A percentile compares a stretch with the other conserved stretches of the same genome.
Evolutionary conservation across 306 rosid genomes (phyloP).

Genomic region (Oemleria cerasiformis): DNA sequence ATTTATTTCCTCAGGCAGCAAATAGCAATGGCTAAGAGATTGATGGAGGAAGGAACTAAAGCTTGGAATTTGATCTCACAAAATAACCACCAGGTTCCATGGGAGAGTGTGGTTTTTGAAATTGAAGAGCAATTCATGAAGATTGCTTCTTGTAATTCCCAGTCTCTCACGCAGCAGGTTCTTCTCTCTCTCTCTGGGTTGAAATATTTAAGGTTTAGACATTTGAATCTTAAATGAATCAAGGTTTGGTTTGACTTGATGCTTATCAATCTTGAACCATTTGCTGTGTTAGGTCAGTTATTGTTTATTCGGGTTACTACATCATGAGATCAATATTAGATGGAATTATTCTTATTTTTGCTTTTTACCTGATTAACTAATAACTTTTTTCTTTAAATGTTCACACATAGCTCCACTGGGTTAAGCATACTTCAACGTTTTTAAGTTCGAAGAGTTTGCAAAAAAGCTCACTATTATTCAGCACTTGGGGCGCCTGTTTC

Average conservation of each 20-base stretch:
- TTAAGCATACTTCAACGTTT: no score
- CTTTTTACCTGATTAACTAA: no score
- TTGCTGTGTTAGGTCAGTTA: no score
- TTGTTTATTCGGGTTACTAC: no score
- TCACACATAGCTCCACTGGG: no score
- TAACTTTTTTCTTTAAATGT: no score
- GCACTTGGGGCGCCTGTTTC: neutral
- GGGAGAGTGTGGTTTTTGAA: constrained; percentile 65
- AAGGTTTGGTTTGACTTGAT: no score
- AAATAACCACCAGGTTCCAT: constrained; percentile 55
- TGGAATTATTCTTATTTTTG: no score
- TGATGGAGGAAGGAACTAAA: constrained; percentile 76
- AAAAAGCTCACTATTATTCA: no score
- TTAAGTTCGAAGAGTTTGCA: no score
- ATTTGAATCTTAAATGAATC: neutral
- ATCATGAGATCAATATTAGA: no score
- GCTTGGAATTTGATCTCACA: constrained; percentile 77
- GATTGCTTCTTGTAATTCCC: constrained; percentile 65
- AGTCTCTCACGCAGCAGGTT: constrained; percentile 82
- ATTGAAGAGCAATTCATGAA: constrained; percentile 78
- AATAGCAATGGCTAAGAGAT: constrained; percentile 60
- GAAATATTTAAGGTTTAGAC: neutral
- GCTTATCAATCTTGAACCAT: no score
- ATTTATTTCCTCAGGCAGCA: constrained; percentile 56
- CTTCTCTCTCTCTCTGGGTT: neutral